These are phyloP conservation scores for Dendrobium nobile DNA, from an alignment of 106 monocot genomes.

Conservation along the genomic window DNA sequence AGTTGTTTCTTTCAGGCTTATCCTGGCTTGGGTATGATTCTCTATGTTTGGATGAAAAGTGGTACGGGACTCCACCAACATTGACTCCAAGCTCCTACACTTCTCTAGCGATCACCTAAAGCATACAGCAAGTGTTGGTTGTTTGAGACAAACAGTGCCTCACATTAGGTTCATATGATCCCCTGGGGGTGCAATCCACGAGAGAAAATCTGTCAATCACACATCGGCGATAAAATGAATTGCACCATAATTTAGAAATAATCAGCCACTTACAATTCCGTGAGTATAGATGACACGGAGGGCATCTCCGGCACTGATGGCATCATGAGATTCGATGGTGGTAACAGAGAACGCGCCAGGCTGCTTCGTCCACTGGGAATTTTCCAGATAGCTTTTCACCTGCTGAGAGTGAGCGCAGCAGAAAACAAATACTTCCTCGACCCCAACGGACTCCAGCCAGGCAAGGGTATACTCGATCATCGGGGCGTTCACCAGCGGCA, in stretches of 20 bases:
- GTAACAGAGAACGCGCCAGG: constrained; percentile 39
- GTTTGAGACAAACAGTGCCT: too few species aligned
- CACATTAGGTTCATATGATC: too few species aligned
- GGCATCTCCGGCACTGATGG: constrained; percentile 86
- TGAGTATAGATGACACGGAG: constrained; percentile 64
- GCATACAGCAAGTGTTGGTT: too few species aligned
- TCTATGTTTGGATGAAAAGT: too few species aligned
- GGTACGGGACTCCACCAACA: too few species aligned
- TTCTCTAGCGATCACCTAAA: too few species aligned
- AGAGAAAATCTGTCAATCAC: too few species aligned
- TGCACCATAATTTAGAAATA: not conserved
- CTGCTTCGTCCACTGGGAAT: constrained; percentile 59
- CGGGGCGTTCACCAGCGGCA: constrained; percentile 81
- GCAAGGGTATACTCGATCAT: constrained; percentile 91
- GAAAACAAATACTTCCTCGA: constrained; percentile 90
- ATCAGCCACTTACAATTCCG: constrained; percentile 43
- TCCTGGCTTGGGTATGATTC: too few species aligned
- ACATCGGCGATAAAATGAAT: not conserved
- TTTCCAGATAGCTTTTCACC: constrained; percentile 74
- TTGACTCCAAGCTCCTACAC: too few species aligned
- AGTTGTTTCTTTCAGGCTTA: too few species aligned
- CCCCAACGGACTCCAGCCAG: constrained; percentile 94
- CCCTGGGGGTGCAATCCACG: too few species aligned
- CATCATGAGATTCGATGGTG: constrained; percentile 74
- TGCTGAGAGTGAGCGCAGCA: constrained; percentile 89